Evolutionary conservation across 1,284 basidiomycete species (phyloP), one percentile per base, ranked within the genome.

Genomic region (Melampsora americana): DNA sequence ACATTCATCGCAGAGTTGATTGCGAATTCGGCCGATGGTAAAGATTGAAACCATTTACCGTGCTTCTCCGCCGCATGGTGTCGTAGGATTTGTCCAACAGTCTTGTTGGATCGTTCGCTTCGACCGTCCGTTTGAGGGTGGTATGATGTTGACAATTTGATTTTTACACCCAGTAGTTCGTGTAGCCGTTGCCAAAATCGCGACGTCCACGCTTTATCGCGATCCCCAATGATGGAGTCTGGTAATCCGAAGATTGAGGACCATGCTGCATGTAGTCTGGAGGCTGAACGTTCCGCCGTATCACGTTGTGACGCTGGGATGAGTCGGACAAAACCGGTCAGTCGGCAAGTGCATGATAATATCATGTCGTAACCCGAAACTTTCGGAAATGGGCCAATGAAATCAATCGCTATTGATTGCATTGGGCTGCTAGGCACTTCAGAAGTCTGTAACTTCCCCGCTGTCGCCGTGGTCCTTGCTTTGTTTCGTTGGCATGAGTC

Each of bases 131-230:
- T 35, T 26, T 66, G 65, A n/a, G 65, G 65, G 65, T 66, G 65
- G 14, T 46, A 66, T 1, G 39, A 39, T 11, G 65, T 46, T 7
- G 65, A 66, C 35, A 61, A 68, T 62, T 30, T 32, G 44, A 65
- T n/a, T 39, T 65, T 35, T 5, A 65, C 62, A 2, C 80, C 81
- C 0, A 80, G 64, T 4, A 79, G 66, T 12, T 28, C 23, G 53
- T 80, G 77, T 0, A 82, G 77, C 0, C 71, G 60, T 0, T 67
- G 42, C 82, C 82, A 83, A 65, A 83, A 82, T 11, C 60, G 16
- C 6, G 79, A 78, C 0, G 78, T 75, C 67, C 80, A 83, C 1
- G 20, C 20, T 61, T 50, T 61, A 23, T 61, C 59, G 14, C 59
- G 59, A 30, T 64, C 61, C 20, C 61, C 20, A 7, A 64, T 26